Percentiles rank a stretch among this genome's conserved stretches.
Conservation (phyloP, 805 yeast genomes). For the Ogataea trehalophila region DNA sequence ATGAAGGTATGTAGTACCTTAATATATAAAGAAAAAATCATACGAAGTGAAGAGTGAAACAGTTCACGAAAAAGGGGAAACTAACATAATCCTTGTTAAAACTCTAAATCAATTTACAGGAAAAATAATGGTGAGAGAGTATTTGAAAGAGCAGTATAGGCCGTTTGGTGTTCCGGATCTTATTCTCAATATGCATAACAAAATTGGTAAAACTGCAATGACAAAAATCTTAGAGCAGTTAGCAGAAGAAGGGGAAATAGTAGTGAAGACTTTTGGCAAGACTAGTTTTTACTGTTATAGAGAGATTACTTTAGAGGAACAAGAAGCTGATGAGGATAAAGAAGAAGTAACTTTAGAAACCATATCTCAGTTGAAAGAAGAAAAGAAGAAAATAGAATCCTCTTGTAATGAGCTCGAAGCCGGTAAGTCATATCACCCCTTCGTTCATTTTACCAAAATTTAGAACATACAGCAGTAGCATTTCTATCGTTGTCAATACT, state of each 20-base stretch:
- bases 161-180: constrained; percentile 47
- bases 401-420: constrained; percentile 2
- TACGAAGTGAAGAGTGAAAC: background rate
- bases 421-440: background rate
- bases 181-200: constrained; percentile 39
- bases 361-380: constrained; percentile 1
- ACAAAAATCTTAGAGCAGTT: constrained; percentile 34
- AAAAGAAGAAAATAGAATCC: background rate
- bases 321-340: constrained; percentile 5
- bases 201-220: constrained; percentile 31
- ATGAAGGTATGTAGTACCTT: constrained; percentile 12
- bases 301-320: constrained; percentile 17
- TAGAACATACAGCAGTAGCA: too few relatives aligned
- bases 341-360: constrained; percentile 8
- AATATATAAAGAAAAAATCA: background rate
- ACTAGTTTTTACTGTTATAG: constrained; percentile 37
- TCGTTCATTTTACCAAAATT: background rate
- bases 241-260: constrained; percentile 29
- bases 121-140: constrained; percentile 18
- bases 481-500: too few relatives aligned
- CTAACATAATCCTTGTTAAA: background rate
- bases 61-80: background rate
- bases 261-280: constrained; percentile 41
- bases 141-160: constrained; percentile 39
- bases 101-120: background rate